Conservation (phyloP, 2,329 filamentous ascomycete genomes). For the Fusarium equiseti region DNA sequence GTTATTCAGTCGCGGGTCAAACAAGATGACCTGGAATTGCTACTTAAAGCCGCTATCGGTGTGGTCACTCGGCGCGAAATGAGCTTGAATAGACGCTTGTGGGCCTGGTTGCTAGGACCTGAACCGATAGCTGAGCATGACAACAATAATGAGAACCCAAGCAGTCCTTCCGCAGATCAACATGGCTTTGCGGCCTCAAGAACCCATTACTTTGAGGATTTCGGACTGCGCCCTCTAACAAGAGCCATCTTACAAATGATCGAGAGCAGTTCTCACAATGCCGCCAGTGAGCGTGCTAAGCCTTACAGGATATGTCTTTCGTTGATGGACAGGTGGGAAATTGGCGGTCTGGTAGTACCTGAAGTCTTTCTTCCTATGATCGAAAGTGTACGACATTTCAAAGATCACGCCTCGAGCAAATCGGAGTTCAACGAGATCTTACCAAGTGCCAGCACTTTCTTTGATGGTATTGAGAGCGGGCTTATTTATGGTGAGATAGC, state of each 20-base stretch:
- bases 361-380: conserved; percentile 90
- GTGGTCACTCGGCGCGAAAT: conserved; percentile 93
- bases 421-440: conserved; percentile 86
- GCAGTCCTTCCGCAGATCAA: conserved; percentile 57
- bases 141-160: conserved; percentile 59
- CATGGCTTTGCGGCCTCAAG: conserved; percentile 65
- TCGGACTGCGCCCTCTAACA: conserved; percentile 80
- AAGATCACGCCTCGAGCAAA: conserved; percentile 72
- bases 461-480: conserved; percentile 95
- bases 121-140: conserved; percentile 68
- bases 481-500: conserved; percentile 90
- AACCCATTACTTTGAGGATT: conserved; percentile 85
- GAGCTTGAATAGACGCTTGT: conserved; percentile 94
- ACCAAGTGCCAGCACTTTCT: conserved; percentile 93
- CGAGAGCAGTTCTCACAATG: conserved; percentile 53
- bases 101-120: conserved; percentile 94
- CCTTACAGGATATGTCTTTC: conserved; percentile 94
- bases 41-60: conserved; percentile 85
- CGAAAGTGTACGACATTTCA: conserved; percentile 81
- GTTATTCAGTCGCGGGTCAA: conserved; percentile 83
- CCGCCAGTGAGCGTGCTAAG: conserved; percentile 74
- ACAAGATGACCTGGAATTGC: conserved; percentile 79
- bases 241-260: conserved; percentile 84
- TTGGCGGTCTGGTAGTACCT: conserved; percentile 89
- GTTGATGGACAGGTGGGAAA: conserved; percentile 98